A percentile compares a stretch with the other conserved stretches of the same genome.
Evolutionary conservation across 208 protist genomes (phyloP).

Genomic region (Trichomonas tenax): DNA sequence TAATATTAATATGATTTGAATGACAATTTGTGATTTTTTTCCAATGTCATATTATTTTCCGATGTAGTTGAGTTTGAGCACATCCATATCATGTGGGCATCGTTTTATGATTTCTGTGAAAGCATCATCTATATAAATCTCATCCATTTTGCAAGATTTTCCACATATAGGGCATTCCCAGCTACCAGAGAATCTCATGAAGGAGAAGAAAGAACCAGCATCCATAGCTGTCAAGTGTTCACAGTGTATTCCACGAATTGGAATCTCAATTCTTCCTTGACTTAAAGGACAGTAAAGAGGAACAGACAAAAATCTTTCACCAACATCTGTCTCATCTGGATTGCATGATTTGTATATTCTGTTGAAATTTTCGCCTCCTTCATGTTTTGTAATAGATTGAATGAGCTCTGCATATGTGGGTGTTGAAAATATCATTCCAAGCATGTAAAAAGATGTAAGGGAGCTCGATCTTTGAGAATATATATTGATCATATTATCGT

Average conservation of each 20-base stretch:
- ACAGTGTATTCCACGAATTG: neutral
- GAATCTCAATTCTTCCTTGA: neutral
- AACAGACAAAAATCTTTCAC: neutral
- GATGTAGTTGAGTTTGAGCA: neutral
- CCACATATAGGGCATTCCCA: neutral
- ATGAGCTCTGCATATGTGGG: neutral
- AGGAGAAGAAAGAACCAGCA: neutral
- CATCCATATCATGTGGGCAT: neutral
- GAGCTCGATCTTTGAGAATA: neutral
- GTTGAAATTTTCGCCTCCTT: neutral
- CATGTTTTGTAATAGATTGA: neutral
- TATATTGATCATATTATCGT: neutral
- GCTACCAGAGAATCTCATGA: neutral
- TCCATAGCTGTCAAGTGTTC: neutral
- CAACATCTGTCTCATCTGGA: neutral
- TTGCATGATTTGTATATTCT: neutral
- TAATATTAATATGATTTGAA: too few species aligned
- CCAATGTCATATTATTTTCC: too few species aligned
- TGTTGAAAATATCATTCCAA: neutral
- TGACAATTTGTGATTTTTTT: too few species aligned
- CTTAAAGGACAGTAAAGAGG: neutral
- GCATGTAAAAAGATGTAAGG: neutral
- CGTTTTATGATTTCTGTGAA: neutral
- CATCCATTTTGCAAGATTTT: neutral
- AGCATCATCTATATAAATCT: neutral